A percentile compares a stretch with the other conserved stretches of the same genome.
These are phyloP conservation scores for Capniomyces stellatus DNA, from an alignment of 371 early-diverging fungal genomes.

Conservation along the genomic window DNA sequence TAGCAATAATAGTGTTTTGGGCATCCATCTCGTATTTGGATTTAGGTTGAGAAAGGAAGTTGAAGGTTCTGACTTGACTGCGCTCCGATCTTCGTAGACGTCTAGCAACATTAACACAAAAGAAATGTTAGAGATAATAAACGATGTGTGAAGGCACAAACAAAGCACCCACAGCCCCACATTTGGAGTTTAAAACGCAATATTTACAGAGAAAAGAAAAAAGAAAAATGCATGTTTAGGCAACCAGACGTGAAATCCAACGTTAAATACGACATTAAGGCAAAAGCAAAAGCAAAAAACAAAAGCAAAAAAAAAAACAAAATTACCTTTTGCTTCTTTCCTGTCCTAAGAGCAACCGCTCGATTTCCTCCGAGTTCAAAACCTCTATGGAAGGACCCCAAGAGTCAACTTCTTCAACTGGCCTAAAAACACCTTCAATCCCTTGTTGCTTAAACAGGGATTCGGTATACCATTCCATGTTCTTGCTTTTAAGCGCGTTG, in stretches of 20 bases:
- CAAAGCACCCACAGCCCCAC: neutral
- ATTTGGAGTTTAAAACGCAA: neutral
- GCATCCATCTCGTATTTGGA: neutral
- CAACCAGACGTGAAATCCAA: no score
- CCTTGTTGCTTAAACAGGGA: constrained; percentile 16
- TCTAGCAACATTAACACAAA: neutral
- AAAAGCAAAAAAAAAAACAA: neutral
- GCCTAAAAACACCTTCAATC: constrained; percentile 31
- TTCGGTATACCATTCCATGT: neutral
- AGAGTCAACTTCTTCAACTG: constrained; percentile 40
- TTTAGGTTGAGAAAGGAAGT: neutral
- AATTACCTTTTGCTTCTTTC: constrained; percentile 36
- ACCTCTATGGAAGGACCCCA: constrained; percentile 71
- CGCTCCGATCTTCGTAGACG: constrained; percentile 1
- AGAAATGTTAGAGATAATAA: neutral
- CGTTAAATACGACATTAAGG: no score
- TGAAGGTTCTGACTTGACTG: neutral
- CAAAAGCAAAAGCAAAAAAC: neutral
- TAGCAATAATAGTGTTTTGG: neutral
- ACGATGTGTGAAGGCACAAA: neutral
- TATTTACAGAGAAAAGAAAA: neutral
- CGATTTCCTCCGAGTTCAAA: constrained; percentile 61
- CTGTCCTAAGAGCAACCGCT: constrained; percentile 52
- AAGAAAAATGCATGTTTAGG: no score
- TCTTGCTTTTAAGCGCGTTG: neutral